Base-by-base conservation (phyloP, 495 filamentous ascomycete species). In the Arthonia radiata region DNA sequence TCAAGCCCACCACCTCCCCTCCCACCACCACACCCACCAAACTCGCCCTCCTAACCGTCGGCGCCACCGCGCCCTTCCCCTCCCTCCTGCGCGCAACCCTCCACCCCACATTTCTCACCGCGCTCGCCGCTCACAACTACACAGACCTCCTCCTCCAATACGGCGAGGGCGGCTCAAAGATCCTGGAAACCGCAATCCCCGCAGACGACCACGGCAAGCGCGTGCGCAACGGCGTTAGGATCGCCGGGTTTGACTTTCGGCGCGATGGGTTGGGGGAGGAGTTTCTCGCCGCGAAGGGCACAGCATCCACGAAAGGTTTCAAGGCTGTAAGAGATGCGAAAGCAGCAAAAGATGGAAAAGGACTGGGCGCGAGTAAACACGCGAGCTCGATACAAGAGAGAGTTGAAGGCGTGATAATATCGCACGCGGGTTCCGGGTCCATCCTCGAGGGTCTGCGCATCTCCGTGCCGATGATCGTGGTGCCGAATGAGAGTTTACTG, bases 61-160 rank as follows among this genome's bases (percentile, higher is more conserved):
- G 86, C 25, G 89, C 86, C 2, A 97, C 83, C 1, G 81, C 82
- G 2, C 57, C 69, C 11, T 97, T 97, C 46, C 52, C 61, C 25
- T 42, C 52, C 7, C 63, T 97, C 5, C 49, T 91, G 23, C 43
- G 56, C 13, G 64, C 75, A 25, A 53, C 68, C n/a, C 52, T 80
- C 27, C 48, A 53, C 15, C 50, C 59, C 2, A 26, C 41, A 0
- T 82, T 90, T 34, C 47, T 81, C 18, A 33, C 48, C 9, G 48
- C 55, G 9, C 54, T 91, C 8, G 35, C 46, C 13, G 27, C 37
- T 0, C 44, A 50, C 11, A 50, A 52, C 15, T 92, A 72, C 46
- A 68, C 67, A 0, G 43, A 66, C 29, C 53, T 93, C 5, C 45
- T 62, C 5, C 40, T 93, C 17, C 81, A 93, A 36, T 79, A 79